phyloP scores from a whole-genome alignment of 495 filamentous ascomycete genomes.

The Neurospora pannonica region DNA sequence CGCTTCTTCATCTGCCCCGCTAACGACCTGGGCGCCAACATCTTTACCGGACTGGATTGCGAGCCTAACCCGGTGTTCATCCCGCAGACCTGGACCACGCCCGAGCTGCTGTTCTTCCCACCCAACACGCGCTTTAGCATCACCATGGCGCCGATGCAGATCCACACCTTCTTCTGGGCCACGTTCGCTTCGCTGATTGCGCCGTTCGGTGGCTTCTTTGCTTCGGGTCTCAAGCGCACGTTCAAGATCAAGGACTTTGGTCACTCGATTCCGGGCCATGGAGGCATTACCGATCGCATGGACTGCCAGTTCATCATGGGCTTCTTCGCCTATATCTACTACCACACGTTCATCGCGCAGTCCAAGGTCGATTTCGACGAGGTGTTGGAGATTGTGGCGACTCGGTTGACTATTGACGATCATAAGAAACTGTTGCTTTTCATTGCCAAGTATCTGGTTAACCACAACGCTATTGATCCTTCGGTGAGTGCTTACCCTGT shows the following conservation, averaged over 20 bases:
- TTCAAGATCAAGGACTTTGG: conserved; percentile 99
- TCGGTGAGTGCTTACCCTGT: conserved; percentile 3
- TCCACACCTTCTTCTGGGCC: conserved; percentile 84
- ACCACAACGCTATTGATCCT: conserved; percentile 49
- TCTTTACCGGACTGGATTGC: conserved; percentile 86
- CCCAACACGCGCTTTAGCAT: conserved; percentile 43
- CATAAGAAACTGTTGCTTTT: conserved; percentile 82
- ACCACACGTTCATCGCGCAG: conserved; percentile 90
- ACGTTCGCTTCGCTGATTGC: conserved; percentile 96
- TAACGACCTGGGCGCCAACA: conserved; percentile 87
- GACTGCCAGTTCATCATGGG: conserved; percentile 99
- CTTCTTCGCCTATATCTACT: conserved; percentile 96
- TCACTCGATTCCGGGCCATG: conserved; percentile 94
- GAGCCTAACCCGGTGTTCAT: conserved; percentile 89
- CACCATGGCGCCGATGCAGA: conserved; percentile 79
- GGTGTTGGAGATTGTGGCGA: conserved; percentile 83
- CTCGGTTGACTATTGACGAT: conserved; percentile 70
- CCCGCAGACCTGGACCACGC: conserved; percentile 67
- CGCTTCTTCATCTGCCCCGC: conserved; percentile 99
- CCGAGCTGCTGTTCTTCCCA: conserved; percentile 53
- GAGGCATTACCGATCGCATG: conserved; percentile 98
- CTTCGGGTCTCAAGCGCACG: conserved; percentile 91
- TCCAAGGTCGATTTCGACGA: conserved; percentile 72
- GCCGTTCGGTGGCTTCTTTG: conserved; percentile 98
- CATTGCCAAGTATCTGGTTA: conserved; percentile 74